These are phyloP conservation scores for Nitzschia palea DNA, from an alignment of 108 stramenopile genomes.

Conservation along the genomic window DNA sequence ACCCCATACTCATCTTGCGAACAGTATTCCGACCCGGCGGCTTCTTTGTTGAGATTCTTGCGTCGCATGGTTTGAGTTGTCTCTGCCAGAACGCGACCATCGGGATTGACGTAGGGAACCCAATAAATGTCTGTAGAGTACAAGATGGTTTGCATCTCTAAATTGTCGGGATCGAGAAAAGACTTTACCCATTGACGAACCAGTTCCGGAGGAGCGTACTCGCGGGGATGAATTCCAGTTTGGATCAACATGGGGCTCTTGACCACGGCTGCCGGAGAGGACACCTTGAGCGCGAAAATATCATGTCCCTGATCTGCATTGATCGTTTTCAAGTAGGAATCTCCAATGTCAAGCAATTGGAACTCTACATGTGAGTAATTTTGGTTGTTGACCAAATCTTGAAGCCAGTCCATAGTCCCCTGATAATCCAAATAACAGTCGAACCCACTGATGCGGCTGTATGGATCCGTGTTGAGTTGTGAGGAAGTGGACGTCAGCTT, in stretches of 20 bases:
- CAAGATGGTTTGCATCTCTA: constrained; percentile 24
- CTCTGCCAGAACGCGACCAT: constrained; percentile 52
- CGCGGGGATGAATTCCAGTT: constrained; percentile 49
- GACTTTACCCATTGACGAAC: constrained; percentile 31
- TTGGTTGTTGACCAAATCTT: neutral
- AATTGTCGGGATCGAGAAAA: constrained; percentile 42
- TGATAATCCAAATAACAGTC: constrained; percentile 22
- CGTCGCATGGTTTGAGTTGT: constrained; percentile 29
- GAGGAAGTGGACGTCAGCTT: no score
- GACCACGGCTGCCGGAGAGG: neutral
- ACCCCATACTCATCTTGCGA: constrained; percentile 30
- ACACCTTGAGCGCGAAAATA: constrained; percentile 42
- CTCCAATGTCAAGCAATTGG: constrained; percentile 34
- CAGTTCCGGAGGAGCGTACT: constrained; percentile 58
- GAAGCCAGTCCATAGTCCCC: constrained; percentile 4
- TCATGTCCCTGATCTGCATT: constrained; percentile 29
- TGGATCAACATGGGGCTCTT: constrained; percentile 17
- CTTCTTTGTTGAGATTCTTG: constrained; percentile 47
- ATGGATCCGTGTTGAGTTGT: neutral
- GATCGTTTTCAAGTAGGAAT: constrained; percentile 27
- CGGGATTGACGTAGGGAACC: constrained; percentile 55
- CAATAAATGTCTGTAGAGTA: constrained; percentile 48
- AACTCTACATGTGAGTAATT: neutral
- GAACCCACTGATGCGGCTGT: neutral
- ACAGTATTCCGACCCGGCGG: neutral